Evolutionary conservation across 2,329 filamentous ascomycete species (phyloP), one percentile per base, ranked within the genome.

Genomic region (Tricladium varicosporioides): DNA sequence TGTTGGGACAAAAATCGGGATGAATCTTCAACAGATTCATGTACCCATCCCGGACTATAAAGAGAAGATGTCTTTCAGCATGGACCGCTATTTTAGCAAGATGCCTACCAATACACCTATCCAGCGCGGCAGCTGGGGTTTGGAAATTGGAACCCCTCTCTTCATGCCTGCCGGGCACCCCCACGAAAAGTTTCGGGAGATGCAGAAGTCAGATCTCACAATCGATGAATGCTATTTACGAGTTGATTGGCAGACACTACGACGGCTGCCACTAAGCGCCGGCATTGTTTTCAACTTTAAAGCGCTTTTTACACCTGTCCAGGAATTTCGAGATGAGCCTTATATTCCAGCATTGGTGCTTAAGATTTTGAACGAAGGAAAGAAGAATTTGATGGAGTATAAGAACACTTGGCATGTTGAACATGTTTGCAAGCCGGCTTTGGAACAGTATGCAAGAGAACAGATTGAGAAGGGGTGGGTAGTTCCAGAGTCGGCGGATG

Each of bases 231-330:
- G 89, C 61, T 76, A 87, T 59, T 75, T 96, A 1, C 82, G 91
- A 4, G 90, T 94, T 1, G 91, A 96, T 71, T 95, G 91, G 89
- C 92, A 96, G 72, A 96, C 91, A 0, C 75, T 96, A 3, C 84
- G 91, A 1, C 83, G 91, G 2, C 74, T 96, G 0, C 91, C 91
- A 0, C 76, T 96, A 0, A 91, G 87, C 0, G 89, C 83, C 0
- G 87, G 81, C 0, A 76, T 96, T 1, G 82, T 91, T 0, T 96
- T 96, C 76, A 95, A 94, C 71, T 96, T 93, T 81, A 95, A 93
- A 69, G 90, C 88, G 0, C 72, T 94, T 0, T 95, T 95, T 72
- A 94, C 90, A 0, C 88, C 88, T 0, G 70, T 96, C 0, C 70
- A 78, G 0, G 84, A 88, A 61, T 85, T 95, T 56, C 76, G 82